These are phyloP conservation scores for Spergularia bocconei DNA, from an alignment of 148 eudicot species.

Conservation along the genomic window DNA sequence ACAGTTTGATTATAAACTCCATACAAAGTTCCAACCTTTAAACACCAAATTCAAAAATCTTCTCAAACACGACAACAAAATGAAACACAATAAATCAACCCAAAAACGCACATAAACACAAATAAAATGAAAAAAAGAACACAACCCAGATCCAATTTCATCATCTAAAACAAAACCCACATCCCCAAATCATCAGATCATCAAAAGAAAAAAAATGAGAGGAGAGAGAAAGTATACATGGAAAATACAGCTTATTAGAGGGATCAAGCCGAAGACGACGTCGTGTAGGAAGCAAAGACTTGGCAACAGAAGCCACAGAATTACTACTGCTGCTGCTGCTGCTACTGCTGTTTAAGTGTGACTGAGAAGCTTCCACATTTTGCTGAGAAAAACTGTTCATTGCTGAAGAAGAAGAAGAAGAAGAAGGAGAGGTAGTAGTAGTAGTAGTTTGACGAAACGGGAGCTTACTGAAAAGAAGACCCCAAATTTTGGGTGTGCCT, in stretches of 20 bases:
- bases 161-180: slow-evolving; percentile 16
- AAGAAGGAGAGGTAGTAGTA: neutral
- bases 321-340: neutral
- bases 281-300: slow-evolving; percentile 72
- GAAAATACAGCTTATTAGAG: slow-evolving; percentile 75
- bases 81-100: neutral
- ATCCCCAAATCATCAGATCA: slow-evolving; percentile 19
- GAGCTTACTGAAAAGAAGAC: slow-evolving; percentile 21
- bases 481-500: too few relatives aligned
- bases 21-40: slow-evolving; percentile 3
- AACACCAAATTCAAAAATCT: neutral
- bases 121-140: neutral
- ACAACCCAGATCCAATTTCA: slow-evolving; percentile 27
- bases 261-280: slow-evolving; percentile 95
- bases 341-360: slow-evolving; percentile 23
- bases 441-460: slow-evolving; percentile 42
- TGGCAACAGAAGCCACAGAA: slow-evolving; percentile 74
- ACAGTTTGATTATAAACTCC: neutral
- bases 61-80: neutral
- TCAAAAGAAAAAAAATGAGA: neutral
- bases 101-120: neutral
- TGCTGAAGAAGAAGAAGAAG: slow-evolving; percentile 28
- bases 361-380: slow-evolving; percentile 40
- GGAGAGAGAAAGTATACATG: slow-evolving; percentile 44
- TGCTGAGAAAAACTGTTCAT: slow-evolving; percentile 21